Evolutionary conservation across 768 basidiomycete species (phyloP), one percentile per base, ranked within the genome.

Genomic region (Hericium rajendrae): DNA sequence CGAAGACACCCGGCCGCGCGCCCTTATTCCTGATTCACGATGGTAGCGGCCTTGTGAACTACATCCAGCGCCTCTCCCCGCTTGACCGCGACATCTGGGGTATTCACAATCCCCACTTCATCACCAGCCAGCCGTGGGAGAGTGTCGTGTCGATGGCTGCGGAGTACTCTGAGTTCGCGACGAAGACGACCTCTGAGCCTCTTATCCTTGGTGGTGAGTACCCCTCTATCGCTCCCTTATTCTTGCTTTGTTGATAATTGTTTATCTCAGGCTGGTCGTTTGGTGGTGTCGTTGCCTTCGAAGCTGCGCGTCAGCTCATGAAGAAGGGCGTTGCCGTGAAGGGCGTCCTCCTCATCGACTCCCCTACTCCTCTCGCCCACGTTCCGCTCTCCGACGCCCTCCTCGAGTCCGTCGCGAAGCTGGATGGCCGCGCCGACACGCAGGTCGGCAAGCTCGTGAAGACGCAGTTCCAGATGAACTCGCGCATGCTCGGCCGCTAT

Each of bases 1-100:
- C 70, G 26, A 38, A 37, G 22, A 54, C 51, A 1, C 43, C 57
- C 2, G 58, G 66, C 54, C 12, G 58, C 51, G 3, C 54, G 67
- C 0, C 85, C 81, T 72, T 90, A 3, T 77, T 86, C 56, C 75
- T 90, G 22, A 73, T 90, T 10, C 86, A 90, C 62, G 88, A 89
- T 59, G 88, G 88, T 5, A 85, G 83, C 60, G 88, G 88, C 0
- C 66, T 85, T 12, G 70, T 77, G 16, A 71, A 71, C 38, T 79
- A 82, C 54, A 80, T 80, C 55, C 67, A 76, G 38, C 75, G 74
- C 10, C 67, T 86, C 6, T 62, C 68, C 6, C 64, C 73, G 9
- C 62, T 88, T 2, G 70, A 73, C 9, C 75, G 86, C 48, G 64
- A 72, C 18, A 73, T 88, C 2, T 88, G 81, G 80, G 84, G 75